Percentiles rank a stretch among this genome's conserved stretches.
phyloP scores from a whole-genome alignment of 352 stramenopile species.

The Pythium myriotylum region DNA sequence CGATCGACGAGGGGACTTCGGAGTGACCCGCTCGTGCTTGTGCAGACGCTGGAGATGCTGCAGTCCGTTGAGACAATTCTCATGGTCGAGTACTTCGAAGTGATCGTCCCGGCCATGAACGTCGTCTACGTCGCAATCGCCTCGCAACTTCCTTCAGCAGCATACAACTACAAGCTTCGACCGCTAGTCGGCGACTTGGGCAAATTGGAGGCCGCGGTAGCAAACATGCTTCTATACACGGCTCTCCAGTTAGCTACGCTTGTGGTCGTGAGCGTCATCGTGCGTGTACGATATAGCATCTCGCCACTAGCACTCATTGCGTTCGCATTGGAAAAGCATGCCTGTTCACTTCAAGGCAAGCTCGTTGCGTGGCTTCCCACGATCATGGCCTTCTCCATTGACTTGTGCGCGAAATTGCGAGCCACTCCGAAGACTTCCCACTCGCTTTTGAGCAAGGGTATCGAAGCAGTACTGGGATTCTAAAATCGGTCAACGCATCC shows the following conservation, averaged over 20 bases:
- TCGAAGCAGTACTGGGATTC: no score
- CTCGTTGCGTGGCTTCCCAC: constrained; percentile 20
- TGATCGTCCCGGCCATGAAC: constrained; percentile 12
- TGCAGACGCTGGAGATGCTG: constrained; percentile 9
- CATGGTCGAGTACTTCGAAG: constrained; percentile 26
- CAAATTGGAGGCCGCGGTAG: constrained; percentile 42
- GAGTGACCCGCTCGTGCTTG: neutral
- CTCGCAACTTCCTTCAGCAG: constrained; percentile 27
- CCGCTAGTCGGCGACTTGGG: constrained; percentile 41
- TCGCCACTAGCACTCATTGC: constrained; percentile 3
- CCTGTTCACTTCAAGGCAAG: constrained; percentile 14
- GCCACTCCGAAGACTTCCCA: no score
- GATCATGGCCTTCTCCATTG: constrained; percentile 9
- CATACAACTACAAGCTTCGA: constrained; percentile 57
- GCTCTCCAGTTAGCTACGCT: neutral
- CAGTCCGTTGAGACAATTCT: constrained; percentile 13
- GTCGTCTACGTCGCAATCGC: constrained; percentile 1
- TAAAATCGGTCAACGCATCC: no score
- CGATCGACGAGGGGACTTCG: neutral
- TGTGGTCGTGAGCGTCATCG: constrained; percentile 2
- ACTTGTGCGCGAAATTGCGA: no score
- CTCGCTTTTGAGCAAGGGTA: no score
- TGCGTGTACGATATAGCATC: constrained; percentile 11
- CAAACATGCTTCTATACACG: neutral
- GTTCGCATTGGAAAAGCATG: constrained; percentile 20